Base-by-base conservation (phyloP, 306 rosid species). In the Sechiopsis laciniata region DNA sequence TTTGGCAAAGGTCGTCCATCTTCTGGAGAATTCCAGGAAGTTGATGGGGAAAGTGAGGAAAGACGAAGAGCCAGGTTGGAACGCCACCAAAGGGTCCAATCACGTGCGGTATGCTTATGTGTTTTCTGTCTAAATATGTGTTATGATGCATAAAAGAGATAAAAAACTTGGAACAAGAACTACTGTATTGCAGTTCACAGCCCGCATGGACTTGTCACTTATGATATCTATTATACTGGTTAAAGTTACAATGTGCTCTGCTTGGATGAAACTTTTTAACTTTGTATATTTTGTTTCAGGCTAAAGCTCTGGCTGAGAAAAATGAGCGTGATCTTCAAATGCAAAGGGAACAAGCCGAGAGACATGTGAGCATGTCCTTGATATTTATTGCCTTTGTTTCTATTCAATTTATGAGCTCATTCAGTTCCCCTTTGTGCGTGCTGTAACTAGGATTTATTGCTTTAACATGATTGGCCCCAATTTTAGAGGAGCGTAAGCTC, bases 341-440 rank as follows among this genome's bases (percentile, higher is more conserved):
- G 81, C 99, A 86, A 78, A 89, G 96, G 80, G 99, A 95, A 2
- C 99, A 95, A 95, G 96, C 96, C 46, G 99, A 95, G 83, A 89
- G 99, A 91, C 82, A 87, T 80, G 99, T 91, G 82, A 84, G 83
- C 59, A 35, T 76, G 29, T 74, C 35, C 45, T 75, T 80, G 74
- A 63, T 17, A 72, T 46, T 45, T 66, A 20, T 74, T 65, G 55
- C 75, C 16, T 52, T 60, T 16, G 62, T 55, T 29, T 51, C 6
- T 65, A 15, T 77, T 51, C 60, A 11, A 55, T 13, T 75, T 55
- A 51, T 29, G 19, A 32, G 17, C 55, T 20, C 16, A 16, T 52
- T 11, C 48, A 14, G 48, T 60, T 60, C 21, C 62, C 15, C 46
- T 68, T 19, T 48, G 71, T 51, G 58, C 48, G 1, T 17, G 73